phyloP scores from a whole-genome alignment of 2,329 filamentous ascomycete species.

The Fusarium devonianum region DNA sequence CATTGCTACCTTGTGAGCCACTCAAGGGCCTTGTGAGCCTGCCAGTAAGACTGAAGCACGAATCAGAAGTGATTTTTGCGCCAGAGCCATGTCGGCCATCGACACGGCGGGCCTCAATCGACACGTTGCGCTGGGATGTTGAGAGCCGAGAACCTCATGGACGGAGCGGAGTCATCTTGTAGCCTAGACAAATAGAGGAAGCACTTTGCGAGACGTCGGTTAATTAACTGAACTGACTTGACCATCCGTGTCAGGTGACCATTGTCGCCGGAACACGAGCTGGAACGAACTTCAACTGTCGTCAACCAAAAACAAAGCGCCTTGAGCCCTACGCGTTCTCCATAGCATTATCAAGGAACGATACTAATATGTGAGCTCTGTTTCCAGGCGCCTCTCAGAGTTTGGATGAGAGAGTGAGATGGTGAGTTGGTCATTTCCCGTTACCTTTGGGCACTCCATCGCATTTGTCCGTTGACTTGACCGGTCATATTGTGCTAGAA shows the following conservation, averaged over 20 bases:
- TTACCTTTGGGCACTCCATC: no score
- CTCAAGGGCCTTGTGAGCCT: constrained; percentile 26
- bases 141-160: constrained; percentile 31
- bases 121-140: constrained; percentile 25
- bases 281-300: no score
- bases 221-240: not conserved
- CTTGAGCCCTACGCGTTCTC: no score
- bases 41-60: constrained; percentile 35
- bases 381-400: no score
- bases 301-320: no score
- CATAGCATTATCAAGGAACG: no score
- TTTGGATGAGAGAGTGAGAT: no score
- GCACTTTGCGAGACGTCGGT: not conserved
- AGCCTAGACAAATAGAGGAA: constrained; percentile 3
- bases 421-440: no score
- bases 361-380: no score
- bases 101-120: constrained; percentile 21
- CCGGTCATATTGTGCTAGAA: no score
- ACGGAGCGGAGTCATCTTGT: no score
- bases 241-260: constrained; percentile 17
- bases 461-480: no score
- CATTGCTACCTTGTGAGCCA: constrained; percentile 35
- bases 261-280: not conserved
- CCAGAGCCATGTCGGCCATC: constrained; percentile 21
- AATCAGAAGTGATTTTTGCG: constrained; percentile 20